Evolutionary conservation across 2,329 filamentous ascomycete genomes (phyloP).

Genomic region (Exophiala spinifera): DNA sequence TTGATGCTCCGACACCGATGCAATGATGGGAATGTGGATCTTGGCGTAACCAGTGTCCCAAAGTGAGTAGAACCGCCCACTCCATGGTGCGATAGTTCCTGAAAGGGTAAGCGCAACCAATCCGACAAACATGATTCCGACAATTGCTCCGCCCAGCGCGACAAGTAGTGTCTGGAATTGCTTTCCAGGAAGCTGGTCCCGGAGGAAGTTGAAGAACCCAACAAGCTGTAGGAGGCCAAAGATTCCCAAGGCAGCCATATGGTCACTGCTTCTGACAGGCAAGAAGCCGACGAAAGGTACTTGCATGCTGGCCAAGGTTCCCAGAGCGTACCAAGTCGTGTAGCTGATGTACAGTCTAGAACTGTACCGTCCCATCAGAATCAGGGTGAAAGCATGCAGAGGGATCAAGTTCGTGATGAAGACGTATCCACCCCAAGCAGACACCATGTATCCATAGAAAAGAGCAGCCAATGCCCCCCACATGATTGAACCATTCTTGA

Average conservation of each 20-base stretch:
- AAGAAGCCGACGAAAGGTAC: conserved; percentile 98
- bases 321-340: conserved; percentile 95
- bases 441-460: conserved; percentile 99
- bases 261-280: conserved; percentile 93
- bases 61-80: conserved; percentile 96
- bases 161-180: conserved; percentile 91
- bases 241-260: conserved; percentile 94
- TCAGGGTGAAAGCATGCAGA: conserved; percentile 86
- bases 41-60: conserved; percentile 99
- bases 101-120: conserved; percentile 79
- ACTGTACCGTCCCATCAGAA: conserved; percentile 97
- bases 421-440: conserved; percentile 98
- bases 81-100: conserved; percentile 95
- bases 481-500: conserved; percentile 93
- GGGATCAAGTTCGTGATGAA: conserved; percentile 98
- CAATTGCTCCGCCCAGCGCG: conserved; percentile 69
- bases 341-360: conserved; percentile 92
- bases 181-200: conserved; percentile 80
- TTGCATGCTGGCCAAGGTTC: conserved; percentile 97
- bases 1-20: conserved; percentile 98
- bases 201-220: conserved; percentile 86
- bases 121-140: conserved; percentile 69
- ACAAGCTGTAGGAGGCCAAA: conserved; percentile 94
- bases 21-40: conserved; percentile 98
- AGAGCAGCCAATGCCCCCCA: conserved; percentile 93